phyloP scores from a whole-genome alignment of 176 grass and related monocot species.

The Triticum timopheevii region DNA sequence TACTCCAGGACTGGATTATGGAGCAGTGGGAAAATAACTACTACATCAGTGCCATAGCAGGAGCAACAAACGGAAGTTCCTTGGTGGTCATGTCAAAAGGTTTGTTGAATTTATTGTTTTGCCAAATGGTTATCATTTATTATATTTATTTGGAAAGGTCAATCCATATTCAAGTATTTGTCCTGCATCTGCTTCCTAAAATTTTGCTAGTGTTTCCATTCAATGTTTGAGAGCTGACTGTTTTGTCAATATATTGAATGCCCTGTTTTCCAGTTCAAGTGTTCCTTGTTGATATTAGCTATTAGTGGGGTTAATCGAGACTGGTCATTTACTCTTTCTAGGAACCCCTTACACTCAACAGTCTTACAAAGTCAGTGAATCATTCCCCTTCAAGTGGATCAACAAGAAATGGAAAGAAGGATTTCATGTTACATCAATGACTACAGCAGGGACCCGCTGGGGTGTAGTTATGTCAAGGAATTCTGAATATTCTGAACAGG shows the following conservation, averaged over 20 bases:
- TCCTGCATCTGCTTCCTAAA: not conserved
- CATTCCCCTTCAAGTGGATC: constrained; percentile 98
- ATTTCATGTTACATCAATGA: constrained; percentile 99
- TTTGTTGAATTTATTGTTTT: constrained; percentile 33
- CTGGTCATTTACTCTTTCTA: constrained; percentile 36
- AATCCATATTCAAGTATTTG: constrained; percentile 5
- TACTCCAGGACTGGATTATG: constrained; percentile 97
- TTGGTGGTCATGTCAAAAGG: constrained; percentile 99
- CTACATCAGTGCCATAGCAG: constrained; percentile 96
- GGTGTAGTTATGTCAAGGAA: constrained; percentile 98
- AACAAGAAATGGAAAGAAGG: constrained; percentile 99
- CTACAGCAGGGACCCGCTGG: constrained; percentile 94
- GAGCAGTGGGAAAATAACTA: constrained; percentile 98
- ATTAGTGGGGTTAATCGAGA: not conserved
- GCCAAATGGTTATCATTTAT: not conserved
- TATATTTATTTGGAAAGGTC: not conserved
- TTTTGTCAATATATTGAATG: not conserved
- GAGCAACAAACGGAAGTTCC: constrained; percentile 87
- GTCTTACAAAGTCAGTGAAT: constrained; percentile 99
- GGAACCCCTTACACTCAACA: constrained; percentile 96
- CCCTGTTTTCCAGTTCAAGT: not conserved
- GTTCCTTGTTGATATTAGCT: not conserved
- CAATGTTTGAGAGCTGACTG: not conserved
- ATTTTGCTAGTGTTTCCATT: not conserved
- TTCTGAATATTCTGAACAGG: constrained; percentile 92